Evolutionary conservation across 345 rosid genomes (phyloP), one percentile per base, ranked within the genome.

Genomic region (Rhizophora mangle): DNA sequence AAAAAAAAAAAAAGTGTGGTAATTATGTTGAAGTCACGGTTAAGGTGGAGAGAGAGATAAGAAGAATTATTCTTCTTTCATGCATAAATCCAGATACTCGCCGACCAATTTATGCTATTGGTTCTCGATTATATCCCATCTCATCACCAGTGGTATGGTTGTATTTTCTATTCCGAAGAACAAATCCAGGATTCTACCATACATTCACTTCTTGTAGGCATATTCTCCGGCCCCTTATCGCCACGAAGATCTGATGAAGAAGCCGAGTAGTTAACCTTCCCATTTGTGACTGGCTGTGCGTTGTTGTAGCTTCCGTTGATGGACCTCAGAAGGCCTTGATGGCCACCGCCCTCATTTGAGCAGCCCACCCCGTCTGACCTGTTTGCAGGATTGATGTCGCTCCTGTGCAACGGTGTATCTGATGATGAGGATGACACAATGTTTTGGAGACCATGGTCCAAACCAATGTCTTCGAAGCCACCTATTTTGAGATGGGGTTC

Each of bases 121-220:
- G 29, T 20, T 21, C 60, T 21, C 9, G 59, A n/a, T 21, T 6
- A 15, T 56, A 53, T 53, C 37, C 13, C 5, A 13, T 11, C 49
- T 11, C 49, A 11, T 43, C 49, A 43, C 49, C 16, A 13, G 19
- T 43, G 13, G 30, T 24, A 15, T 24, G 60, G 24, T 7, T 56
- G 60, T 56, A 56, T 9, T 54, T 62, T 21, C 83, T 74, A 92
- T 75, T 88, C 93, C 51, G 97, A 90, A 27, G 96, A 85, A 76
- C 96, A 90, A 77, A 89, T 84, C 97, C 98, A 90, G 43, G 92
- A 84, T 78, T 85, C 96, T 72, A 88, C 83, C 88, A 79, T 87
- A 76, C 88, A 92, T 85, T 81, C 88, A 62, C 76, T 69, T 77
- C 85, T 83, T 24, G 83, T 5, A 31, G 66, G 67, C 15, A 67